phyloP scores from a whole-genome alignment of 352 stramenopile genomes.

The Elongisporangium anandrum region DNA sequence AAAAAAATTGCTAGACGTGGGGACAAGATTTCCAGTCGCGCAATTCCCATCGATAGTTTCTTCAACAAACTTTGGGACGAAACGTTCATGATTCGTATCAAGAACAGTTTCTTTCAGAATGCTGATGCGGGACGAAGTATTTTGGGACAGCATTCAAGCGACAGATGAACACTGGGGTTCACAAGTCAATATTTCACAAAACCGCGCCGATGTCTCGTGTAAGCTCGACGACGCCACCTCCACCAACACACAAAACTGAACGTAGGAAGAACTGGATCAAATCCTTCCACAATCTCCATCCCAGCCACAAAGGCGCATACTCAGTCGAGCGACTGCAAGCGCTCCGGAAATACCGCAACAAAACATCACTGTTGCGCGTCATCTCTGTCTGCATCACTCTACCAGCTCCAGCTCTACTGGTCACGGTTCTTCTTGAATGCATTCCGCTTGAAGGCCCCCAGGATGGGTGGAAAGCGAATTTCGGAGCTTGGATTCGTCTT shows the following conservation, averaged over 20 bases:
- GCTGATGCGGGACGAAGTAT: no score
- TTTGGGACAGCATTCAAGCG: no score
- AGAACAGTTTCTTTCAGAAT: no score
- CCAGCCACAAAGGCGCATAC: neutral
- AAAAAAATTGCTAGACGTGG: no score
- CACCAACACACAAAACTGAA: neutral
- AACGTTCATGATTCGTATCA: no score
- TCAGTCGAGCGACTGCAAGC: slow-evolving; percentile 7
- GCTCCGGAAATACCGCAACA: slow-evolving; percentile 1
- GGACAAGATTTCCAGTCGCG: no score
- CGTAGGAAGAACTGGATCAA: neutral
- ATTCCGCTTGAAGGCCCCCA: neutral
- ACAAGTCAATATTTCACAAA: no score
- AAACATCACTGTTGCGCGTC: neutral
- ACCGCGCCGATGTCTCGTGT: no score
- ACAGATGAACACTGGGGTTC: no score
- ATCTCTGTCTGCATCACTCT: neutral
- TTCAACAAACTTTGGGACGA: no score
- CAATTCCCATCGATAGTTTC: no score
- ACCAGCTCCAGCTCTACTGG: neutral
- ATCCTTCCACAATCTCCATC: neutral
- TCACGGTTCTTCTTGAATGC: neutral
- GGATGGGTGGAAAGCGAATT: slow-evolving; percentile 18
- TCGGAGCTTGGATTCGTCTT: slow-evolving; percentile 16
- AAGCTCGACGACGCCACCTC: neutral